Base-by-base conservation (phyloP, 768 basidiomycete genomes). In the Suillus weaverae region DNA sequence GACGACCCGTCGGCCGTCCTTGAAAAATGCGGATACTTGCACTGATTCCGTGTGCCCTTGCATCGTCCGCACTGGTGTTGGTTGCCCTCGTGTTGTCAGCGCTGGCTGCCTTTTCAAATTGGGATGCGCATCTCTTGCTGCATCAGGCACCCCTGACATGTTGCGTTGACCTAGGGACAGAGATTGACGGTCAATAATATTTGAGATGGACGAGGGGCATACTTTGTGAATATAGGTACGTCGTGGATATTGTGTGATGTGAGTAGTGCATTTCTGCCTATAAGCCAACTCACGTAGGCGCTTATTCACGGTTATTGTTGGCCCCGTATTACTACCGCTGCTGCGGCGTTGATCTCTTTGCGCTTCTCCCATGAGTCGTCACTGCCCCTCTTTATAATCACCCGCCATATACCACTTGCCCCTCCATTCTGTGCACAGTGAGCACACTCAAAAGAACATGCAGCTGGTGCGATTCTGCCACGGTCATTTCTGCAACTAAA, bases 1-100 rank as follows among this genome's bases (percentile, higher is more conserved):
- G 16, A 70, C 74, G 41, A 77, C 69, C 26, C 60, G 70, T 39
- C 39, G 65, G 2, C 64, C 70, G 14, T 62, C 60, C 0, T 76
- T 77, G 1, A 76, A 77, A 60, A 74, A 75, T 0, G 74, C 70
- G 3, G 75, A 66, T 5, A 68, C 46, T 18, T 72, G 67, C 35
- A 77, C 35, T 3, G 68, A 48, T 41, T 70, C 69, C 43, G 60
- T 48, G 20, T 77, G 73, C 32, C 68, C 73, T 66, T 3, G 61
- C 62, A 2, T 72, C 65, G 14, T 51, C 7, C 26, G 26, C 6
- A 18, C 30, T 18, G 16, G 50, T 3, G 14, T 30, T 16, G 26
- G 50, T 30, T 22, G 68, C 70, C 6, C 46, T 26, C 3, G 57
- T 39, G 20, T 76, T 62, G 9, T 46, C 10, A n/a, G n/a, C n/a